These are phyloP conservation scores for sorghum (Sorghum bicolor) DNA, from an alignment of 176 grass and related monocot species.

Conservation along the genomic window DNA sequence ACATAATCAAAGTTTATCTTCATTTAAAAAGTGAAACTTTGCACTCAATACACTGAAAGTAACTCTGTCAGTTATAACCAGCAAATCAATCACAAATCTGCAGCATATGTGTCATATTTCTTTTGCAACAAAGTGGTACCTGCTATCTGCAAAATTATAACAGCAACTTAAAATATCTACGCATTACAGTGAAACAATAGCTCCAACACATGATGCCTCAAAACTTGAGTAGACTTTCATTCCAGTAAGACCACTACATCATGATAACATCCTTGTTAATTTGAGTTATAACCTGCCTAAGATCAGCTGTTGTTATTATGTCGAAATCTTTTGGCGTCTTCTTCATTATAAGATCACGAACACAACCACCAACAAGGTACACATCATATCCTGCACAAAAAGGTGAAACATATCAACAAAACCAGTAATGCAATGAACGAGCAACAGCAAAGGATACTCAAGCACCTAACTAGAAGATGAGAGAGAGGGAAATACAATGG, in stretches of 20 bases:
- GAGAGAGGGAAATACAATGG: background rate
- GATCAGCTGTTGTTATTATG: constrained; percentile 86
- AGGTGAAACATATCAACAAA: constrained; percentile 23
- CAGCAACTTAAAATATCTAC: background rate
- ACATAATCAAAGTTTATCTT: background rate
- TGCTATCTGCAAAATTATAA: background rate
- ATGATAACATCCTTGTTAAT: constrained; percentile 19
- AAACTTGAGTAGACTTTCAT: background rate
- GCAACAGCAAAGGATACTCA: constrained; percentile 6
- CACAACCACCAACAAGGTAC: constrained; percentile 93
- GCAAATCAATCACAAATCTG: background rate
- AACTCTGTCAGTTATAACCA: background rate
- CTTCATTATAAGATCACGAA: constrained; percentile 93
- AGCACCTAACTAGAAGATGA: constrained; percentile 5
- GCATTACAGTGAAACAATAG: constrained; percentile 1
- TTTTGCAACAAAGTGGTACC: background rate
- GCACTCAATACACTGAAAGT: background rate
- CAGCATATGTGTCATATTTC: background rate
- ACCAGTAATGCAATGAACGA: background rate
- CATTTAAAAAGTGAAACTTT: constrained; percentile 3
- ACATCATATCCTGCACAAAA: constrained; percentile 75
- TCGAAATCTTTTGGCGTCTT: constrained; percentile 96
- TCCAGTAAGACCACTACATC: background rate
- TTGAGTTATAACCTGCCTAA: constrained; percentile 75
- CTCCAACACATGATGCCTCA: background rate